phyloP scores from a whole-genome alignment of 345 rosid species.

The Erysimum cheiranthoides region DNA sequence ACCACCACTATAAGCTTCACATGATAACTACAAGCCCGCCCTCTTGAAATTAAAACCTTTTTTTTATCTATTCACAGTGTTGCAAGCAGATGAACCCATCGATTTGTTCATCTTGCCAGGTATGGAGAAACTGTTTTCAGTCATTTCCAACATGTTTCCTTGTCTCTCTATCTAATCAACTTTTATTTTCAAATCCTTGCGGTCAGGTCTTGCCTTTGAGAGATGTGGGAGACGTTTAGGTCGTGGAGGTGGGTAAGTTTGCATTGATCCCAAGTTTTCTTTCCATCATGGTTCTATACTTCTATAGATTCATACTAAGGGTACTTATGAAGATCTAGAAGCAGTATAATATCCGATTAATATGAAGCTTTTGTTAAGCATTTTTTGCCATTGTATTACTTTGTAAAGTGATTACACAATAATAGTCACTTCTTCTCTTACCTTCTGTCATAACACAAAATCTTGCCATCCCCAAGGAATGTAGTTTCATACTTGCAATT shows the following conservation, averaged over 20 bases:
- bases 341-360: background rate
- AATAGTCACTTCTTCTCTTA: slow-evolving; percentile 10
- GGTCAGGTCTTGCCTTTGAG: slow-evolving; percentile 94
- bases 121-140: slow-evolving; percentile 33
- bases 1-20: background rate
- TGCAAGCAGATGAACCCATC: slow-evolving; percentile 78
- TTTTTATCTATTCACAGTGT: slow-evolving; percentile 53
- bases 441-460: background rate
- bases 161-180: slow-evolving; percentile 15
- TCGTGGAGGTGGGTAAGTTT: slow-evolving; percentile 94
- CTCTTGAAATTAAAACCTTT: background rate
- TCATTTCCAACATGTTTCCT: background rate
- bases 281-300: background rate
- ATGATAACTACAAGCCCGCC: background rate
- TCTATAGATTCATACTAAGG: background rate
- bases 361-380: background rate
- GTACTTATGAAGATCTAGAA: slow-evolving; percentile 17
- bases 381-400: background rate
- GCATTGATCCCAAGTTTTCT: slow-evolving; percentile 11
- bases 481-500: slow-evolving; percentile 5
- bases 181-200: background rate
- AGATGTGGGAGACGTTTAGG: slow-evolving; percentile 89
- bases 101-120: slow-evolving; percentile 93
- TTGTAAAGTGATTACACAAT: background rate
- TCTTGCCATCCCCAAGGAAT: slow-evolving; percentile 1